Evolutionary conservation across 2,329 filamentous ascomycete genomes (phyloP).

Genomic region (Cercospora nicotianae): DNA sequence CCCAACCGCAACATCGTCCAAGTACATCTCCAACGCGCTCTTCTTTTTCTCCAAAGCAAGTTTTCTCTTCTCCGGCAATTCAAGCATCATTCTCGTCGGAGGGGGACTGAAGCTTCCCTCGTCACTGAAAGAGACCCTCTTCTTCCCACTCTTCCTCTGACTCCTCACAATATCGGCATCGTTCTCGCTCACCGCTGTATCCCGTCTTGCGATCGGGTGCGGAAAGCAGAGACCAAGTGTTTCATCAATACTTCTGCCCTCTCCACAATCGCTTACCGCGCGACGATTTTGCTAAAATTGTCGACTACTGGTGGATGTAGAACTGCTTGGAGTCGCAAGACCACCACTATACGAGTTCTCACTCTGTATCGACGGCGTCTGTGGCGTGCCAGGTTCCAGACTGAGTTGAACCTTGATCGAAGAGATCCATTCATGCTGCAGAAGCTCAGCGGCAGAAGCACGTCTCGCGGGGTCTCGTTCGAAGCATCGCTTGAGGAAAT

Average conservation of each 20-base stretch:
- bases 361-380: constrained; percentile 37
- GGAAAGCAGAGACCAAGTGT: not conserved
- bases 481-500: constrained; percentile 87
- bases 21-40: not conserved
- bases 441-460: constrained; percentile 78
- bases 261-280: constrained; percentile 6
- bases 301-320: constrained; percentile 12
- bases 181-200: not conserved
- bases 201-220: not conserved
- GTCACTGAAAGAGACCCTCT: not conserved
- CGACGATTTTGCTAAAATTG: constrained; percentile 15
- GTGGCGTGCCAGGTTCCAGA: constrained; percentile 50
- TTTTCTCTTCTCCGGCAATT: not conserved
- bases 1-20: constrained; percentile 5
- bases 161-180: not conserved
- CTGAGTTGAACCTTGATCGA: constrained; percentile 48
- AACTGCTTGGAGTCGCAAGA: constrained; percentile 17
- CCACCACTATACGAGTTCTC: constrained; percentile 21
- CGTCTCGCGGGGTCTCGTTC: constrained; percentile 76
- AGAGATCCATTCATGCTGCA: constrained; percentile 89
- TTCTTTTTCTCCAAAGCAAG: not conserved
- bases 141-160: not conserved
- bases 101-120: not conserved
- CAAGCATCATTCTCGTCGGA: not conserved
- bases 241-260: not conserved